Percentiles rank a stretch among this genome's conserved stretches.
Conservation (phyloP, 495 filamentous ascomycete genomes). For the Immersiella caudata region DNA sequence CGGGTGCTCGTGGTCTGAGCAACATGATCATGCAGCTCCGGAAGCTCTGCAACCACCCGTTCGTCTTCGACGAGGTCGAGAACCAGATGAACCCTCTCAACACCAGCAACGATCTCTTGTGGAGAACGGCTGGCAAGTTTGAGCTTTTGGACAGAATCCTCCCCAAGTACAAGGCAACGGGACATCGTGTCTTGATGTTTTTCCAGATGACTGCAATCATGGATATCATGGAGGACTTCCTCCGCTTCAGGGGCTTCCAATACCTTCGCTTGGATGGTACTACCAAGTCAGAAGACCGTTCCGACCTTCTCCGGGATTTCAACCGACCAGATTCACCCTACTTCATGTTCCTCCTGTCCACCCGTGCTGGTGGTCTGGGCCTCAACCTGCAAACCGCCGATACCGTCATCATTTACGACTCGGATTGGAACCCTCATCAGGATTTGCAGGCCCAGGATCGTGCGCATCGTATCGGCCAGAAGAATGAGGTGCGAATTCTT, state of each 20-base stretch:
- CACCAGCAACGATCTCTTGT: constrained; percentile 86
- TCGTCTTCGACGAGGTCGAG: constrained; percentile 96
- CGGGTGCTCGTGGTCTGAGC: constrained; percentile 90
- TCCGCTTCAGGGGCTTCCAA: constrained; percentile 75
- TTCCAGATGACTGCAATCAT: constrained; percentile 99
- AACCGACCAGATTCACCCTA: constrained; percentile 88
- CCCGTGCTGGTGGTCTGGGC: constrained; percentile 95
- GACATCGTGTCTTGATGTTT: constrained; percentile 97
- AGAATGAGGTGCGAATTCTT: constrained; percentile 97
- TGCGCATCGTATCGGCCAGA: constrained; percentile 99
- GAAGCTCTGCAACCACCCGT: constrained; percentile 98
- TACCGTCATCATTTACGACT: constrained; percentile 99
- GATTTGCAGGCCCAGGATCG: constrained; percentile 99
- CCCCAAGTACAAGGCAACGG: constrained; percentile 86
- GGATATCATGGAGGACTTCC: constrained; percentile 99
- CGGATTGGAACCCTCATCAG: constrained; percentile 99
- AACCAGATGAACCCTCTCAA: constrained; percentile 94
- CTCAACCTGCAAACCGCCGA: constrained; percentile 96
- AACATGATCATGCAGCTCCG: constrained; percentile 99
- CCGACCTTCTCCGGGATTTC: constrained; percentile 83
- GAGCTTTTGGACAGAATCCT: constrained; percentile 90
- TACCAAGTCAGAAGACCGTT: constrained; percentile 96
- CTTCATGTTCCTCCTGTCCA: constrained; percentile 98
- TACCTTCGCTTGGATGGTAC: constrained; percentile 95
- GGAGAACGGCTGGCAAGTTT: constrained; percentile 97